These are phyloP conservation scores for Fraxinus albicans DNA, from an alignment of 305 asterid genomes.

Conservation along the genomic window DNA sequence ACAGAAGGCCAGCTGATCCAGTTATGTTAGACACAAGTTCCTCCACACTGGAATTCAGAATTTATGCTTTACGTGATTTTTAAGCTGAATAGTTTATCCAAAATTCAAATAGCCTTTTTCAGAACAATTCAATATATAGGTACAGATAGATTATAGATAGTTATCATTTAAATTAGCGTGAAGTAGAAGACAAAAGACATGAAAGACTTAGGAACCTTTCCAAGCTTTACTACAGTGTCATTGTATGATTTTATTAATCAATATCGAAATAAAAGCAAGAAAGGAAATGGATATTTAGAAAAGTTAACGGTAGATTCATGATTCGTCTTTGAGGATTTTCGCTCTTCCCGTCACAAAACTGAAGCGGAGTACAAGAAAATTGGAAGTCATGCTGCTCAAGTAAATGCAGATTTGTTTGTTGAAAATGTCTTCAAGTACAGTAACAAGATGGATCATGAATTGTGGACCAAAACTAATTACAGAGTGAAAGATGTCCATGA, in stretches of 20 bases:
- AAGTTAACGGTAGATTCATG: not conserved
- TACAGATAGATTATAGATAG: not conserved
- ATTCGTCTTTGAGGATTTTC: not conserved
- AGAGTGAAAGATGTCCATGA: not conserved
- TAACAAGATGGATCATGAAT: not conserved
- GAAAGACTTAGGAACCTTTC: not conserved
- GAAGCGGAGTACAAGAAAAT: not conserved
- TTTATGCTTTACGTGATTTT: not conserved
- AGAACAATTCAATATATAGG: not conserved
- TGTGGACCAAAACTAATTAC: not conserved
- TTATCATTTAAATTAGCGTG: not conserved
- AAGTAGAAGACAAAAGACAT: not conserved
- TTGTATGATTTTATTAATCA: not conserved
- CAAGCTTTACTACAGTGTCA: not conserved
- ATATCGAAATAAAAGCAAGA: not conserved
- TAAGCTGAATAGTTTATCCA: not conserved
- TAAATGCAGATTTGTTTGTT: not conserved
- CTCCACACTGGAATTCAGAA: not conserved
- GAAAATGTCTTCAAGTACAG: not conserved
- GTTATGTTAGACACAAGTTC: not conserved
- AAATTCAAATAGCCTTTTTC: not conserved
- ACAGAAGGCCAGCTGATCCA: not conserved
- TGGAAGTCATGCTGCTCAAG: not conserved
- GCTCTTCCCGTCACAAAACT: not conserved
- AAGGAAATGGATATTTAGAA: not conserved